phyloP scores from a whole-genome alignment of 768 basidiomycete genomes.

The Russula compacta region DNA sequence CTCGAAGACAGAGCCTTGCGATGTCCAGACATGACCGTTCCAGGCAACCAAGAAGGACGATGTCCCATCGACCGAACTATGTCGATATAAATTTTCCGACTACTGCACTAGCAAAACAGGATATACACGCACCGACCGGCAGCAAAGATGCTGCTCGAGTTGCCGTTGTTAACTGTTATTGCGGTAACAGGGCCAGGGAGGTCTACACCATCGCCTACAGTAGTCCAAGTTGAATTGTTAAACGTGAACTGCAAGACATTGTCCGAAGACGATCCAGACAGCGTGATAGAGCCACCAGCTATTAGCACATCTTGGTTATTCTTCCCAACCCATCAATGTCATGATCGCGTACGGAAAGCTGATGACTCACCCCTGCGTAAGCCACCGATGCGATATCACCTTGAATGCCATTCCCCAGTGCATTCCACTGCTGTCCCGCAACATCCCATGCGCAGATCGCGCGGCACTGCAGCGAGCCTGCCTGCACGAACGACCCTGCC shows the following conservation, averaged over 20 bases:
- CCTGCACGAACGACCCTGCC: slow-evolving; percentile 79
- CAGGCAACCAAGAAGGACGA: slow-evolving; percentile 73
- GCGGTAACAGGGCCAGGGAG: slow-evolving; percentile 90
- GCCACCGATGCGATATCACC: slow-evolving; percentile 74
- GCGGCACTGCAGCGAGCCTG: slow-evolving; percentile 65
- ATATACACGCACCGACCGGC: slow-evolving; percentile 64
- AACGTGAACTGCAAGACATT: slow-evolving; percentile 72
- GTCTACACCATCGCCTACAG: slow-evolving; percentile 47
- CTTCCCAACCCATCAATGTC: slow-evolving; percentile 30
- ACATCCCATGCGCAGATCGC: slow-evolving; percentile 74
- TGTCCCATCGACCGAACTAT: slow-evolving; percentile 47
- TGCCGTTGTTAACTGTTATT: slow-evolving; percentile 72
- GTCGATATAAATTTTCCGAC: background rate
- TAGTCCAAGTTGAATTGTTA: slow-evolving; percentile 63
- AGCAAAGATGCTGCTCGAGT: slow-evolving; percentile 78
- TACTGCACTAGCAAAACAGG: background rate
- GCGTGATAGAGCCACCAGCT: slow-evolving; percentile 69
- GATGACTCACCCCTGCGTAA: slow-evolving; percentile 66
- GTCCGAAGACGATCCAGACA: slow-evolving; percentile 52
- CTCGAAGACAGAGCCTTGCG: slow-evolving; percentile 49
- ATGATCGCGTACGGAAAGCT: background rate
- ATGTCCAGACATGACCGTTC: slow-evolving; percentile 72
- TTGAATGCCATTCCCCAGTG: slow-evolving; percentile 69
- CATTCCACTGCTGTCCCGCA: slow-evolving; percentile 62
- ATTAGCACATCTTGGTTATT: slow-evolving; percentile 58